Percentiles rank a stretch among this genome's conserved stretches.
phyloP scores from a whole-genome alignment of 164 flowering plant genomes.

The Kingdonia uniflora region DNA sequence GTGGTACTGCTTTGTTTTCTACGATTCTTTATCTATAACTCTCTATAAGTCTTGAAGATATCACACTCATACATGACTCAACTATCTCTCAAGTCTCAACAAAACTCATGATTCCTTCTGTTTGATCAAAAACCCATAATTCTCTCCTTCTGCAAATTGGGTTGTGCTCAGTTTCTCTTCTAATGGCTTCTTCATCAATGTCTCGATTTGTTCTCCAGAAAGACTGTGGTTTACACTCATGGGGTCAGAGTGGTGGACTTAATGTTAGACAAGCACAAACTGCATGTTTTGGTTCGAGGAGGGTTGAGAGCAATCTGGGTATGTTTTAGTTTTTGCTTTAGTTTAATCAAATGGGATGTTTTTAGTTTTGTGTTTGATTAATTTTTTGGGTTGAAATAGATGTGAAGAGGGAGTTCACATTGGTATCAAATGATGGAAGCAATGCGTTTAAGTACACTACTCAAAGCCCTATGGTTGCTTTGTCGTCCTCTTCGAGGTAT shows the following conservation, averaged over 20 bases:
- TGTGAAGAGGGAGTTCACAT: constrained; percentile 13
- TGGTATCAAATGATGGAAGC: constrained; percentile 17
- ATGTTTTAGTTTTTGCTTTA: constrained; percentile 9
- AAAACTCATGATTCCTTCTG: background rate
- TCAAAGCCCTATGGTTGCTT: constrained; percentile 17
- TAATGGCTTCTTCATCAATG: constrained; percentile 34
- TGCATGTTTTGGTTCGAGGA: constrained; percentile 9
- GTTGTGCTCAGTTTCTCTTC: constrained; percentile 12
- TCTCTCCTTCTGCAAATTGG: background rate
- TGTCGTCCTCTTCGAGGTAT: constrained; percentile 27
- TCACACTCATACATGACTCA: too few species aligned
- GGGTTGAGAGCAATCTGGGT: constrained; percentile 27
- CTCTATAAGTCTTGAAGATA: too few species aligned
- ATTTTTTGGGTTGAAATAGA: constrained; percentile 10
- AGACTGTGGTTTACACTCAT: constrained; percentile 26
- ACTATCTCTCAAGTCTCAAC: background rate
- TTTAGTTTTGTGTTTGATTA: background rate
- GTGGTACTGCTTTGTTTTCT: too few species aligned
- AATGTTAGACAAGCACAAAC: background rate
- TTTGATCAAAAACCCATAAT: background rate
- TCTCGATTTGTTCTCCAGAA: constrained; percentile 26
- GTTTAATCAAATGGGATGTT: background rate
- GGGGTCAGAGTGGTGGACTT: too few species aligned
- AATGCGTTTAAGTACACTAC: constrained; percentile 16
- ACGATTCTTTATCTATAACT: too few species aligned